phyloP scores from a whole-genome alignment of 345 rosid species.

The Gossypium thurberi region DNA sequence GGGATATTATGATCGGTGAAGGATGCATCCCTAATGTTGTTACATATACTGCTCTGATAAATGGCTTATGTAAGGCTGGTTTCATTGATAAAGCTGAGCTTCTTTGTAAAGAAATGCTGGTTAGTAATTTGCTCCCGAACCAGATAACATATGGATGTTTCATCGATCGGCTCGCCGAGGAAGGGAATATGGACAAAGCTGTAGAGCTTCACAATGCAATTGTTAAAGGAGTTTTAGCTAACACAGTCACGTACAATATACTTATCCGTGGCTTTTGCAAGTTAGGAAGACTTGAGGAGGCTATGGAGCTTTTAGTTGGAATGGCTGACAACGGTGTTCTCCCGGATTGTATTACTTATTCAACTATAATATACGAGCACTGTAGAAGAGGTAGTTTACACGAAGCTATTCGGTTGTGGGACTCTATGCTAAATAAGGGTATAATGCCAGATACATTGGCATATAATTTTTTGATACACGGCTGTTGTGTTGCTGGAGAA shows the following conservation, averaged over 20 bases:
- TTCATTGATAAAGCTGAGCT: conserved; percentile 58
- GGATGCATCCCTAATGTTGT: conserved; percentile 66
- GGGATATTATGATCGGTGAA: conserved; percentile 76
- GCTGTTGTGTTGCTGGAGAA: conserved; percentile 15
- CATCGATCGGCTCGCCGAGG: conserved; percentile 56
- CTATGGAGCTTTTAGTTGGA: conserved; percentile 40
- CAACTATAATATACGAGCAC: conserved; percentile 67
- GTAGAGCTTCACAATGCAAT: conserved; percentile 56
- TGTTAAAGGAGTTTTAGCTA: conserved; percentile 57
- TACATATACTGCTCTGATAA: conserved; percentile 77
- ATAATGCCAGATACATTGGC: conserved; percentile 64
- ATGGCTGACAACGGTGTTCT: conserved; percentile 51
- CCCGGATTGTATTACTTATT: conserved; percentile 83
- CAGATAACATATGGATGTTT: conserved; percentile 76
- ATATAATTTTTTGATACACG: conserved; percentile 57
- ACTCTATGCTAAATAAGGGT: conserved; percentile 56
- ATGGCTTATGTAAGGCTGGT: conserved; percentile 79
- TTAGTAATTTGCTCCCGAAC: conserved; percentile 45
- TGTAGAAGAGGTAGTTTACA: conserved; percentile 48
- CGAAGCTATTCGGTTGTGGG: conserved; percentile 66
- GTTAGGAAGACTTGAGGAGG: conserved; percentile 63
- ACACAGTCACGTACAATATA: conserved; percentile 64
- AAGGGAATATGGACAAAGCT: conserved; percentile 70
- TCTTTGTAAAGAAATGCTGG: conserved; percentile 52
- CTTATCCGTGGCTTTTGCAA: conserved; percentile 73